These are phyloP conservation scores for Diospyros lotus DNA, from an alignment of 148 eudicot species.

Conservation along the genomic window DNA sequence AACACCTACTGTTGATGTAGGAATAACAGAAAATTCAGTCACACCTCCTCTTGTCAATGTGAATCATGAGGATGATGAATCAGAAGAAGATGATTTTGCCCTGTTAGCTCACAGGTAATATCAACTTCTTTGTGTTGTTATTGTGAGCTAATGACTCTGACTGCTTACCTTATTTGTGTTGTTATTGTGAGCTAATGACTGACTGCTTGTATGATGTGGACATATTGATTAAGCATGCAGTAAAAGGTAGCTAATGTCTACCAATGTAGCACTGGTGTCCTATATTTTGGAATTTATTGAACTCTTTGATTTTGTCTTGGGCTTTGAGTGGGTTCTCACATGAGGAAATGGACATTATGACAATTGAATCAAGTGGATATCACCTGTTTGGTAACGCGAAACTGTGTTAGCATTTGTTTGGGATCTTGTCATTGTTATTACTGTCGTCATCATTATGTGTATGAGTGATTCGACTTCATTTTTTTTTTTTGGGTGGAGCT, in stretches of 20 bases:
- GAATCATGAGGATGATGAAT: constrained; percentile 82
- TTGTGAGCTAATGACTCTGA: too few species aligned
- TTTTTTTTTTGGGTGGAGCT: too few species aligned
- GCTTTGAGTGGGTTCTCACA: background rate
- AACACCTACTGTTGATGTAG: constrained; percentile 27
- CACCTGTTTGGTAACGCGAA: background rate
- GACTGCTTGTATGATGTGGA: background rate
- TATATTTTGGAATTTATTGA: background rate
- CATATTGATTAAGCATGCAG: background rate
- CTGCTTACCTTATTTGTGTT: too few species aligned
- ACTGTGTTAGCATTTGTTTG: background rate
- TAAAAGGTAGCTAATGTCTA: constrained; percentile 1
- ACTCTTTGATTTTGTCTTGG: background rate
- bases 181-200: background rate
- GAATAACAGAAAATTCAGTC: constrained; percentile 34
- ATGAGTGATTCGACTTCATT: too few species aligned
- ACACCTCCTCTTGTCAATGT: constrained; percentile 52
- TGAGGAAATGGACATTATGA: background rate
- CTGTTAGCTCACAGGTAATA: constrained; percentile 75
- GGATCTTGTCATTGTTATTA: background rate
- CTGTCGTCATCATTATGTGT: background rate
- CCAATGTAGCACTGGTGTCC: background rate
- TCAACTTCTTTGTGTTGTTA: too few species aligned
- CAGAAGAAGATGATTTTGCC: constrained; percentile 87
- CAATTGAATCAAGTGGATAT: background rate